These are phyloP conservation scores for Phlebiopsis flavidoalba DNA, from an alignment of 768 basidiomycete genomes.

Conservation along the genomic window DNA sequence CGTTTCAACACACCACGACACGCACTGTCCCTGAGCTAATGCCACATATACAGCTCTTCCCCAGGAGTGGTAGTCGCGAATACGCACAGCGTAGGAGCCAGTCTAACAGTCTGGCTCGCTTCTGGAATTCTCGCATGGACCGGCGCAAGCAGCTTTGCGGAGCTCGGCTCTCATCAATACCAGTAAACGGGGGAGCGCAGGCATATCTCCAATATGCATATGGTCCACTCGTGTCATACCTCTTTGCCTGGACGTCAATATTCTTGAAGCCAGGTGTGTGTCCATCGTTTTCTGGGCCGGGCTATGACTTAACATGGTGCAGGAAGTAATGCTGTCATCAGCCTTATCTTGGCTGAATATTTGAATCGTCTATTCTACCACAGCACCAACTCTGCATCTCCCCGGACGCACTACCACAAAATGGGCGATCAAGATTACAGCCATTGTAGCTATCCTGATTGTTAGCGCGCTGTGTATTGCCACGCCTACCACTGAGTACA, in stretches of 20 bases:
- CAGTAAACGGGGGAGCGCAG: slow-evolving; percentile 59
- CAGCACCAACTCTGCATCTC: slow-evolving; percentile 60
- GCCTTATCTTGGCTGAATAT: slow-evolving; percentile 90
- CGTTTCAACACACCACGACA: slow-evolving; percentile 20
- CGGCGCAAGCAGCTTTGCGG: slow-evolving; percentile 90
- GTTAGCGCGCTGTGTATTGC: slow-evolving; percentile 78
- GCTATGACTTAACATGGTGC: neutral
- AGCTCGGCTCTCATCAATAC: slow-evolving; percentile 85
- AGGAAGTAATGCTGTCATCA: slow-evolving; percentile 81
- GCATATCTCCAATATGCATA: slow-evolving; percentile 89
- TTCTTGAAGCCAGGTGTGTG: slow-evolving; percentile 72
- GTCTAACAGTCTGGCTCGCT: slow-evolving; percentile 77
- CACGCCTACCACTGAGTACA: slow-evolving; percentile 71
- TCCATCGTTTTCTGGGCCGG: neutral
- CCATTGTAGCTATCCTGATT: slow-evolving; percentile 61
- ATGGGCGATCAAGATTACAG: slow-evolving; percentile 90
- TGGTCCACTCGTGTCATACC: slow-evolving; percentile 80
- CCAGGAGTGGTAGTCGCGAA: slow-evolving; percentile 91
- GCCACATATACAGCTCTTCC: slow-evolving; percentile 55
- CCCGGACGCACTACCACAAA: slow-evolving; percentile 76
- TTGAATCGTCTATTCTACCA: slow-evolving; percentile 86
- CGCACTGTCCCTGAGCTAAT: neutral
- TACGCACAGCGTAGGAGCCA: slow-evolving; percentile 85
- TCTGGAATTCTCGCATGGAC: slow-evolving; percentile 92
- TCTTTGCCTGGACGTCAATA: slow-evolving; percentile 95